Evolutionary conservation across 768 basidiomycete species (phyloP).

Genomic region (Boletus coccyginus): DNA sequence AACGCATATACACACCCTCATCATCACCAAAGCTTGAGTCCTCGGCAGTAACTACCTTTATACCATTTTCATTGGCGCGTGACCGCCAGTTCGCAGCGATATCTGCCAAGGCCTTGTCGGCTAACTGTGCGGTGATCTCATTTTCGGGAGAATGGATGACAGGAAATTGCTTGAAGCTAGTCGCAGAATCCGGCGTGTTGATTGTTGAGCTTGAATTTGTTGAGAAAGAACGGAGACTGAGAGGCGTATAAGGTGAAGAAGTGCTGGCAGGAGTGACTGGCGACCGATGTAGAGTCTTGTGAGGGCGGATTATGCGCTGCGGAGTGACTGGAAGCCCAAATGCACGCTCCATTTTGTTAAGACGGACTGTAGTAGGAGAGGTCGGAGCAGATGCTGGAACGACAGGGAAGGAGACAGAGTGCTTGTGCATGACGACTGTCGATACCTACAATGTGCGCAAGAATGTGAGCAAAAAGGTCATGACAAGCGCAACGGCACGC

Average conservation of each 20-base stretch:
- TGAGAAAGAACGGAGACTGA: slow-evolving; percentile 62
- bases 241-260: slow-evolving; percentile 60
- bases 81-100: slow-evolving; percentile 70
- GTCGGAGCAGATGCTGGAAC: slow-evolving; percentile 44
- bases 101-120: slow-evolving; percentile 53
- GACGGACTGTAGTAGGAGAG: slow-evolving; percentile 39
- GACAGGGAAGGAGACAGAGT: slow-evolving; percentile 29
- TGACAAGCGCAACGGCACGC: neutral
- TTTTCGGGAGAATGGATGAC: slow-evolving; percentile 46
- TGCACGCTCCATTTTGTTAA: slow-evolving; percentile 29
- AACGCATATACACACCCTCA: slow-evolving; percentile 40
- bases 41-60: slow-evolving; percentile 51
- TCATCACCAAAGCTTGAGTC: slow-evolving; percentile 45
- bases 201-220: slow-evolving; percentile 50
- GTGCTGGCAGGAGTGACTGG: slow-evolving; percentile 58
- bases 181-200: slow-evolving; percentile 52
- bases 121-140: slow-evolving; percentile 23
- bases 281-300: slow-evolving; percentile 48
- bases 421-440: slow-evolving; percentile 28
- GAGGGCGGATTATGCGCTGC: slow-evolving; percentile 52
- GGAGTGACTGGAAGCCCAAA: slow-evolving; percentile 55
- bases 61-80: slow-evolving; percentile 68
- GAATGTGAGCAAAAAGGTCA: slow-evolving; percentile 10
- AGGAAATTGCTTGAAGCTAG: slow-evolving; percentile 41
- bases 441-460: slow-evolving; percentile 7